Percentiles rank a stretch among this genome's conserved stretches.
phyloP scores from a whole-genome alignment of 768 basidiomycete species.

The Podaxis sp. region DNA sequence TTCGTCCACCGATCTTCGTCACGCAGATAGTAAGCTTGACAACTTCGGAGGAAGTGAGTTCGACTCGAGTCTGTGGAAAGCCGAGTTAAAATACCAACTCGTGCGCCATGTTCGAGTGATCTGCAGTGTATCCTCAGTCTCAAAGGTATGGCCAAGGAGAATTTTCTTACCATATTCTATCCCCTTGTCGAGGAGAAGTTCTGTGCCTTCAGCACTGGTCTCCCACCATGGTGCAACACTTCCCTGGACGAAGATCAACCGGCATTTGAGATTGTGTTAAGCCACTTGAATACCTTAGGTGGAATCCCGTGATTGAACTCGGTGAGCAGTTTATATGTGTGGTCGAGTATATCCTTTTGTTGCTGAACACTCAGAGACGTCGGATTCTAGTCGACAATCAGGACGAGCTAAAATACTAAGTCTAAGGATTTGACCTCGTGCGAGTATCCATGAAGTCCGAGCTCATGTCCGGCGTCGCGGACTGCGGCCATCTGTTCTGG shows the following conservation, averaged over 20 bases:
- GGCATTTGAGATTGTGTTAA: neutral
- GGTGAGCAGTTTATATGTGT: slow-evolving; percentile 64
- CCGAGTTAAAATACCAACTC: slow-evolving; percentile 32
- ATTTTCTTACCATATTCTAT: slow-evolving; percentile 62
- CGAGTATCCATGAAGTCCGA: slow-evolving; percentile 66
- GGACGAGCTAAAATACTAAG: neutral
- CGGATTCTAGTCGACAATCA: slow-evolving; percentile 48
- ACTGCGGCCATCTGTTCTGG: slow-evolving; percentile 68
- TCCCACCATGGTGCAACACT: slow-evolving; percentile 84
- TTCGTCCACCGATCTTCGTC: slow-evolving; percentile 73
- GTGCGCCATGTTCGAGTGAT: slow-evolving; percentile 65
- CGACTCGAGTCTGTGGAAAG: neutral
- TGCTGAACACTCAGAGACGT: slow-evolving; percentile 58
- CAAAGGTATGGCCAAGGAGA: neutral
- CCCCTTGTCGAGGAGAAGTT: slow-evolving; percentile 66
- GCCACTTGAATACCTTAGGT: slow-evolving; percentile 40
- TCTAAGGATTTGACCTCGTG: slow-evolving; percentile 47
- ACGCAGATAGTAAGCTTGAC: slow-evolving; percentile 66
- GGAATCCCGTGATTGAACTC: slow-evolving; percentile 60
- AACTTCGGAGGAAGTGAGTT: slow-evolving; percentile 28
- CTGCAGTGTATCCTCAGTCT: slow-evolving; percentile 24
- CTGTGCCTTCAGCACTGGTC: slow-evolving; percentile 63
- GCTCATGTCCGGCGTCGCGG: slow-evolving; percentile 72
- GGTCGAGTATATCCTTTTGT: slow-evolving; percentile 69
- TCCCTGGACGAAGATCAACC: slow-evolving; percentile 30